phyloP scores from a whole-genome alignment of 73 alveolate species.

The Paramecium sonneborni region DNA sequence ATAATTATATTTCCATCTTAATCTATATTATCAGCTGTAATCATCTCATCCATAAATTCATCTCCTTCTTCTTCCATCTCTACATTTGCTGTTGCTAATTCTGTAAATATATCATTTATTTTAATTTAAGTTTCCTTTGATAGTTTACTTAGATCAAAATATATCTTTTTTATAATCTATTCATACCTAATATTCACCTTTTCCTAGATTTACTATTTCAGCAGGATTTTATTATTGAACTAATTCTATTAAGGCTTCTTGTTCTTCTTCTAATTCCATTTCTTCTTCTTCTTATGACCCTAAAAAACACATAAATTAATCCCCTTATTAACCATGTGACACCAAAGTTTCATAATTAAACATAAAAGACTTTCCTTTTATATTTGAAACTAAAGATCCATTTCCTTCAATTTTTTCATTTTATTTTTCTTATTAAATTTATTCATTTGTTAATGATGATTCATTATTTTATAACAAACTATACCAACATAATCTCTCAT shows the following conservation, averaged over 20 bases:
- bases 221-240: neutral
- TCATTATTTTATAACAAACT: neutral
- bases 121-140: neutral
- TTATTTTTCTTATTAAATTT: neutral
- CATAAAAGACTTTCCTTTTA: slow-evolving; percentile 41
- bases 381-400: neutral
- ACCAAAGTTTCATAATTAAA: slow-evolving; percentile 16
- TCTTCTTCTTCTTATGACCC: slow-evolving; percentile 31
- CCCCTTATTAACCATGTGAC: slow-evolving; percentile 7
- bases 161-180: neutral
- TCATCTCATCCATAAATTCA: slow-evolving; percentile 26
- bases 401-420: neutral
- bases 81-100: neutral
- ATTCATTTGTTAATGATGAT: neutral
- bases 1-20: neutral
- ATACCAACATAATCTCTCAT: slow-evolving; percentile 19
- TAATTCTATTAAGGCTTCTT: slow-evolving; percentile 9
- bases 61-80: neutral
- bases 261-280: slow-evolving; percentile 9
- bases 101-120: neutral
- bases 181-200: slow-evolving; percentile 1
- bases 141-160: neutral
- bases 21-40: slow-evolving; percentile 15
- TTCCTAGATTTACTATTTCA: neutral
- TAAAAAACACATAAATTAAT: slow-evolving; percentile 1